Base-by-base conservation (phyloP, 148 eudicot species). In the Polygonum maritimum region DNA sequence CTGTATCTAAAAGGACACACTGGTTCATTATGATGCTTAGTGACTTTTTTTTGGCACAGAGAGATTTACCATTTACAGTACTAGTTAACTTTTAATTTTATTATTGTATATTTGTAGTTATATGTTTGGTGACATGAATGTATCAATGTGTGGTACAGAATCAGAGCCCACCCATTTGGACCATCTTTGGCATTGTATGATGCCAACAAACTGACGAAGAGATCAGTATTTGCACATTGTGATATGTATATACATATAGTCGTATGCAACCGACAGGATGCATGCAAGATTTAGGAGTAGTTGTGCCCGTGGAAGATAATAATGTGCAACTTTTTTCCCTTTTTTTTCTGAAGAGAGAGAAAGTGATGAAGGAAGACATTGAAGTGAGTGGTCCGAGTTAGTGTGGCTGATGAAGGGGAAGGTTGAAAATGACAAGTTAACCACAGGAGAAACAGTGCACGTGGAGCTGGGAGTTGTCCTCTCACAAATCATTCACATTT, bases 401-500 rank as follows among this genome's bases (percentile, higher is more conserved):
- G 13, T 57, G 65, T 57, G 33, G 35, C 6, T 57, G 65, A 57
- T 57, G 65, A 57, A 57, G 69, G 69, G 13, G 36, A 60, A 60
- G 69, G 1, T 26, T 60, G 69, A 60, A 60, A 60, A 60, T 60
- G 69, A 60, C 69, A 60, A 60, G 69, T 4, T 12, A 60, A 60
- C 69, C 36, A 13, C 69, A 60, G 12, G 69, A 60, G 15, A 60
- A 60, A 60, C 38, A 60, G 69, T 60, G 38, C 69, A 60, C 69
- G 31, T 60, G 69, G 69, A 21, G 9, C 14, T 60, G 33, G 69
- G 69, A 60, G 38, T 19, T 54, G 58, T 54, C 21, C 58, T 18
- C 6, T 51, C 15, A 6, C 6, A 14, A 51, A 51, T 51, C 47
- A 44, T 44, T 44, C 10, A 41, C 45, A 41, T 41, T 41, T 41